Conservation (phyloP, 2,329 filamentous ascomycete genomes). For the Helicocarpus griseus region DNA sequence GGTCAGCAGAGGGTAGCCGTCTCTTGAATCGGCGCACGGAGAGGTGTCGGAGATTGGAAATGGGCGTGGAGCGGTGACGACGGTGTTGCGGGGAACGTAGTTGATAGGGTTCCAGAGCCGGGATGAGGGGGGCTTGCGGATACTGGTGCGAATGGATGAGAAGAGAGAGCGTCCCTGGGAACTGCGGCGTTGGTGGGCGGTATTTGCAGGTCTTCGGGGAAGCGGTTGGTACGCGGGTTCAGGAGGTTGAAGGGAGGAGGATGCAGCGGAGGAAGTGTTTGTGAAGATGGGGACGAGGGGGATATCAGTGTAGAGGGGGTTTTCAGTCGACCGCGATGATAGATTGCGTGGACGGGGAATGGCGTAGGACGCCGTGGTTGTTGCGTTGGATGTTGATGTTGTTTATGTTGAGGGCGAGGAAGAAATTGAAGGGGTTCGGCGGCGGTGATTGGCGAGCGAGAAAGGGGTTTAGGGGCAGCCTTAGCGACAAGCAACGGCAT, state of each 20-base stretch:
- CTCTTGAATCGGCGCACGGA: conserved; percentile 22
- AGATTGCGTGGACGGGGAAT: conserved; percentile 16
- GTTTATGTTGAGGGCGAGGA: conserved; percentile 5
- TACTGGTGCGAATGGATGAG: conserved; percentile 13
- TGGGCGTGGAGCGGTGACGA: conserved; percentile 33
- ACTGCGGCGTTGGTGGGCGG: conserved; percentile 6
- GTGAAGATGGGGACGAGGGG: conserved; percentile 13
- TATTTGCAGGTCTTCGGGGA: conserved; percentile 7
- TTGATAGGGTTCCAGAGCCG: conserved; percentile 54
- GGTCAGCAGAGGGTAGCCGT: conserved; percentile 47
- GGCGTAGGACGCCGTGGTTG: conserved; percentile 21
- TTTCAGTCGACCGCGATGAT: conserved; percentile 33
- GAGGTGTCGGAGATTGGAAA: conserved; percentile 21
- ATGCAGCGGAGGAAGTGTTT: conserved; percentile 10
- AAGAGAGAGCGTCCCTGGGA: conserved; percentile 9
- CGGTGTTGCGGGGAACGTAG: conserved; percentile 46
- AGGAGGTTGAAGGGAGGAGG: conserved; percentile 9
- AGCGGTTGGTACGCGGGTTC: conserved; percentile 13
- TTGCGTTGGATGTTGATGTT: conserved; percentile 1
- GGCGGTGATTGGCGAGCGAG: conserved; percentile 18
- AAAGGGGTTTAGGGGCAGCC: conserved; percentile 18
- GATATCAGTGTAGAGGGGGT: conserved; percentile 17
- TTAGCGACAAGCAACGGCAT: neutral
- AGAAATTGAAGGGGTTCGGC: neutral
- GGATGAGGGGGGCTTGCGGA: conserved; percentile 34